Conservation (phyloP, 208 protist species). For the Acanthamoeba royreba region DNA sequence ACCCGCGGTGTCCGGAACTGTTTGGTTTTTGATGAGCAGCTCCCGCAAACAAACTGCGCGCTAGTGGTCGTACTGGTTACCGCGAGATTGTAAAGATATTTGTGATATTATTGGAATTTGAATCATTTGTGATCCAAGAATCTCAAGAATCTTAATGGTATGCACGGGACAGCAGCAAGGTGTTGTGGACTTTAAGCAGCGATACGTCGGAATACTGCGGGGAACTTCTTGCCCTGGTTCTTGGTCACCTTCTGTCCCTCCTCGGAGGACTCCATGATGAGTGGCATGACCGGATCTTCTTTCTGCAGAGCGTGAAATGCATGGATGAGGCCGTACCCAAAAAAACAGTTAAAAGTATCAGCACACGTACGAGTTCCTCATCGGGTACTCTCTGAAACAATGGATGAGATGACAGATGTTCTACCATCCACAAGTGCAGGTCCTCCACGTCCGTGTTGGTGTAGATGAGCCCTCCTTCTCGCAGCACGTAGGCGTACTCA, state of each 20-base stretch:
- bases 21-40: no score
- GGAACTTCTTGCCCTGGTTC: constrained; percentile 75
- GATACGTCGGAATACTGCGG: constrained; percentile 74
- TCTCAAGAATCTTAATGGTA: no score
- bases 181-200: no score
- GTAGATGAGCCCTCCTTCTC: constrained; percentile 92
- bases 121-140: no score
- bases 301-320: not conserved
- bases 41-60: no score
- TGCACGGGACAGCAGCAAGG: no score
- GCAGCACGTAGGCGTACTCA: constrained; percentile 95
- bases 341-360: no score
- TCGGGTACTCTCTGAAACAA: constrained; percentile 84
- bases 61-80: no score
- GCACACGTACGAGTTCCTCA: constrained; percentile 67
- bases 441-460: constrained; percentile 96
- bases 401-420: constrained; percentile 90
- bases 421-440: constrained; percentile 82
- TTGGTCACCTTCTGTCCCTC: constrained; percentile 77
- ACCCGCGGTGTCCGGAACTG: no score
- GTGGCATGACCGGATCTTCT: constrained; percentile 58
- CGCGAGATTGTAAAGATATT: no score
- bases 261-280: constrained; percentile 70
- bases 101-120: no score
- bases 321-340: not conserved